Base-by-base conservation (phyloP, 2,329 filamentous ascomycete species). In the Plectosphaerella sp. region DNA sequence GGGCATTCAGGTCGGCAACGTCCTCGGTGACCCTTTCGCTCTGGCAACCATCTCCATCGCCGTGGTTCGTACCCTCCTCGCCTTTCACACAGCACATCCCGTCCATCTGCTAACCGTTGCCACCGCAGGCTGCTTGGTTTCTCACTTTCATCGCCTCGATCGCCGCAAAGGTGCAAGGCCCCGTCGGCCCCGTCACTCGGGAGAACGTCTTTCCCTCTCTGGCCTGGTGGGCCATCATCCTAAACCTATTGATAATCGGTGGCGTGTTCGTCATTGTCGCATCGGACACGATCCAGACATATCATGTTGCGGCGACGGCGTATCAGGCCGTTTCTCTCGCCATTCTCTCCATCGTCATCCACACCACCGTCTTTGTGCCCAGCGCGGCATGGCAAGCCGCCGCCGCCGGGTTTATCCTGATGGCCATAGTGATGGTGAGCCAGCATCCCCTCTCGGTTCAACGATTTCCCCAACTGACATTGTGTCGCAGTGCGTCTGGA, bases 1-100 rank as follows among this genome's bases (percentile, higher is more conserved):
- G 65, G 76, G 80, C 65, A 86, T 96, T 71, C 87, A 83, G 70
- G 72, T 92, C 70, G 89, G 89, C 67, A 95, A 97, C 72, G 91
- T 99, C 62, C 80, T 97, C 56, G 94, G 94, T 63, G 93, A 99
- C 73, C 94, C 94, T 6, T 97, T 99, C 72, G 92, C 93, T 54
- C 82, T 99, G 55, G 91, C 92, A 51, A 97, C 94, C 36, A 84
- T 96, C 58, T 97, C 93, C 53, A 97, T 97, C 69, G 84, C 88
- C 57, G 79, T 89, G 66, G 93, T 97, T 82, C 33, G 42, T 47
- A 49, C 28, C 33, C 42, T 8, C 33, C 42, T 8, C 46, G 20
- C 2, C 33, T 9, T 25, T 16, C 35, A 20, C 15, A 4, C 33
- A 41, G 47, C 16, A 22, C 41, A n/a, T 47, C 46, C 35, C 16